Conservation (phyloP, 108 stramenopile species). For the Nitzschia palea region DNA sequence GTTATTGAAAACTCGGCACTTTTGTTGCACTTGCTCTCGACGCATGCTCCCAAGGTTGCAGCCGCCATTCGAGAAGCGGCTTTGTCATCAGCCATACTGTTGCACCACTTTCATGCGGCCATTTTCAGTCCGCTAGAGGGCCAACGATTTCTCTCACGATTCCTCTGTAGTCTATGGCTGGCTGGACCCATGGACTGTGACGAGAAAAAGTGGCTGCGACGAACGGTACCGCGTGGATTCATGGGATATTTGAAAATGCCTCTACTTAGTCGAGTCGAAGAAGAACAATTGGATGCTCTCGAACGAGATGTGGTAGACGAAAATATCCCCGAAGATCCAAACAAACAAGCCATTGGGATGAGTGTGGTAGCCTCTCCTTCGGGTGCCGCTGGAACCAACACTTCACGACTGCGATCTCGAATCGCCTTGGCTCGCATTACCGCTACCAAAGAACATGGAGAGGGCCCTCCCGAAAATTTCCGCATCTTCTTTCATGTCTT, state of each 20-base stretch:
- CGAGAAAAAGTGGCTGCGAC: conserved; percentile 60
- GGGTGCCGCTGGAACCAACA: conserved; percentile 55
- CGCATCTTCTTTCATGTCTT: conserved; percentile 69
- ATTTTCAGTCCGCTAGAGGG: conserved; percentile 72
- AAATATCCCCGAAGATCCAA: conserved; percentile 27
- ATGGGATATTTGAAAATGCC: conserved; percentile 75
- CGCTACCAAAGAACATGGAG: conserved; percentile 2
- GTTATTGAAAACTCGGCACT: conserved; percentile 83
- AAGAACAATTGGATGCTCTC: conserved; percentile 68
- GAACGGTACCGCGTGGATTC: conserved; percentile 75
- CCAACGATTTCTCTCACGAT: conserved; percentile 71
- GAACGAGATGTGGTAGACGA: conserved; percentile 52
- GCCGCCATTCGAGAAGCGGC: conserved; percentile 62
- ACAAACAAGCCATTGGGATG: neutral
- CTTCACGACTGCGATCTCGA: conserved; percentile 49
- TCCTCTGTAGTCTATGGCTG: conserved; percentile 80
- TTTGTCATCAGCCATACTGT: conserved; percentile 57
- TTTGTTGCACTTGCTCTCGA: conserved; percentile 58
- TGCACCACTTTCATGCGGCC: conserved; percentile 77
- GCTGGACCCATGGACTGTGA: conserved; percentile 61
- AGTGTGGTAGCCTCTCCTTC: neutral
- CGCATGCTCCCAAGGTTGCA: conserved; percentile 54
- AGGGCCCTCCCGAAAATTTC: conserved; percentile 41
- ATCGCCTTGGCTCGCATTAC: conserved; percentile 38
- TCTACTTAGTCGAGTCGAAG: conserved; percentile 56